A percentile compares a stretch with the other conserved stretches of the same genome.
phyloP scores from a whole-genome alignment of 1,284 basidiomycete genomes.

The Spongispora temasekensis region DNA sequence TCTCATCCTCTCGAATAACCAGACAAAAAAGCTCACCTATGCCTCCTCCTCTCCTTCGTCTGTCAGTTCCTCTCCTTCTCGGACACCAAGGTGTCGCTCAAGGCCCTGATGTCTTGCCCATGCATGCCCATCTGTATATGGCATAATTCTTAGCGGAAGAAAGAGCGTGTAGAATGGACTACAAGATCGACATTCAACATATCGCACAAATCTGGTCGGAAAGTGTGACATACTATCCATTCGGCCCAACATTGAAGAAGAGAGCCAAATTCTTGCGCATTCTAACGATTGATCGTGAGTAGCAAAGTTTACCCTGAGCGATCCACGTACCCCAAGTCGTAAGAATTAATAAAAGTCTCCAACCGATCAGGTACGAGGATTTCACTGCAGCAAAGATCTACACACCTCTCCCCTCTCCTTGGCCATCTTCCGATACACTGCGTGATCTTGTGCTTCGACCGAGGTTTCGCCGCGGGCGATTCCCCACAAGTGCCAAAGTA shows the following conservation, averaged over 20 bases:
- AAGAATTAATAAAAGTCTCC: constrained; percentile 86
- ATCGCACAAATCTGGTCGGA: background rate
- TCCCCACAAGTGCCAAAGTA: constrained; percentile 79
- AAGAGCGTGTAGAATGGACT: constrained; percentile 79
- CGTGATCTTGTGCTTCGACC: constrained; percentile 90
- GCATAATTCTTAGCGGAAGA: constrained; percentile 78
- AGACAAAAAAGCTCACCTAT: constrained; percentile 16
- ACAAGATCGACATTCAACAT: background rate
- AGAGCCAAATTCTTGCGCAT: constrained; percentile 70
- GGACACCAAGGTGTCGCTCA: constrained; percentile 58
- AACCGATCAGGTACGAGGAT: background rate
- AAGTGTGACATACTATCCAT: constrained; percentile 69
- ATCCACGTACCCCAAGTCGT: constrained; percentile 74
- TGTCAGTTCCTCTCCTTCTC: constrained; percentile 69
- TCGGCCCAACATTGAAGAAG: constrained; percentile 87
- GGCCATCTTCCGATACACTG: constrained; percentile 74
- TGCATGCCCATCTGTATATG: constrained; percentile 83
- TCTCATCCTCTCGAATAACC: constrained; percentile 50
- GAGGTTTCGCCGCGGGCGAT: constrained; percentile 83
- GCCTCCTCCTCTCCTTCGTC: constrained; percentile 61
- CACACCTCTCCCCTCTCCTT: constrained; percentile 69
- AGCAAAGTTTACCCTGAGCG: background rate
- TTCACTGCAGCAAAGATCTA: background rate
- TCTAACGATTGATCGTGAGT: constrained; percentile 33
- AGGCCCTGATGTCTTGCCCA: constrained; percentile 76